phyloP scores from a whole-genome alignment of 352 stramenopile genomes.

The Pythium guiyangense region DNA sequence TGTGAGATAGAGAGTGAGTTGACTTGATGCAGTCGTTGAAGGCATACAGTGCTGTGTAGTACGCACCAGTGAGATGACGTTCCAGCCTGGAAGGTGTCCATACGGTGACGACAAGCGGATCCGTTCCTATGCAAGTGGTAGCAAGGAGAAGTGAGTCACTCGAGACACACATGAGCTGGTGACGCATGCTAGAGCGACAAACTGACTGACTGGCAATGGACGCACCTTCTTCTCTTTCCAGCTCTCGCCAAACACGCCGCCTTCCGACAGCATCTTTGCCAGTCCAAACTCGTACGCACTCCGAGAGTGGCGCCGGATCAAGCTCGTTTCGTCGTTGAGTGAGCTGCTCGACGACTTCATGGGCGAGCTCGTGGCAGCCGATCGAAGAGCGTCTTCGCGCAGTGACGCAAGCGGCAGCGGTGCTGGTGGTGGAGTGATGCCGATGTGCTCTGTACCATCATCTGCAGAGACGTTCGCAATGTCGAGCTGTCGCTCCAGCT shows the following conservation, averaged over 20 bases:
- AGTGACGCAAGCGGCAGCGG: not conserved
- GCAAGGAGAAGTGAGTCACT: not conserved
- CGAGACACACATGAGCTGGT: not conserved
- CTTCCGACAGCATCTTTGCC: slow-evolving; percentile 54
- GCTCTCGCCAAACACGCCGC: slow-evolving; percentile 87
- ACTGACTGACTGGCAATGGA: not conserved
- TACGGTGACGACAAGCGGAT: slow-evolving; percentile 86
- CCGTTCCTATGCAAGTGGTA: too few species aligned
- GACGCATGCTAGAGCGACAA: not conserved
- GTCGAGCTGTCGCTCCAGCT: slow-evolving; percentile 12
- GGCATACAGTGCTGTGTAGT: not conserved
- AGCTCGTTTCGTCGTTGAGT: slow-evolving; percentile 17
- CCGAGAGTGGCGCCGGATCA: slow-evolving; percentile 58
- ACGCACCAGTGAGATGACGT: slow-evolving; percentile 87
- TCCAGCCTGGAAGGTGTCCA: slow-evolving; percentile 85
- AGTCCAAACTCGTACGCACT: slow-evolving; percentile 65
- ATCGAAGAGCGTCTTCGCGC: not conserved
- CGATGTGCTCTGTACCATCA: not conserved
- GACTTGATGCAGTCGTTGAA: not conserved
- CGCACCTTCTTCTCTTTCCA: slow-evolving; percentile 93
- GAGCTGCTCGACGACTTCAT: slow-evolving; percentile 4
- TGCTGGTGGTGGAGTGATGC: not conserved
- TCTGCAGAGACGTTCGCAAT: not conserved
- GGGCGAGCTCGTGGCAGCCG: not conserved
- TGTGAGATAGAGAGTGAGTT: not conserved